These are phyloP conservation scores for Xylariales sp. DNA, from an alignment of 2,329 filamentous ascomycete species.

Conservation along the genomic window DNA sequence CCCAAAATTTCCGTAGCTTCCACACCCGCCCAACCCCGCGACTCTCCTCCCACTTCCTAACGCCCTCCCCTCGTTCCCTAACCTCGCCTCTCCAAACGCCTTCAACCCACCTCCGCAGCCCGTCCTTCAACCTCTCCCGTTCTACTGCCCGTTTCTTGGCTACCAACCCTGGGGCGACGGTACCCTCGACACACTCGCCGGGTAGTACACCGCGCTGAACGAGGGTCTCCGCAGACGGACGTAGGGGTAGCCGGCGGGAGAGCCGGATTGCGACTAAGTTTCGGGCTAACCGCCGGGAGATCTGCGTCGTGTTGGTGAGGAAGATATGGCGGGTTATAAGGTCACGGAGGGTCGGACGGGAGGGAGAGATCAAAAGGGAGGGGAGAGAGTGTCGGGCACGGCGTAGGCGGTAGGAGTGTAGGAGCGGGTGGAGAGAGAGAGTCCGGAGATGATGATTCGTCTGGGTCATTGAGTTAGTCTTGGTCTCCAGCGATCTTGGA, in stretches of 20 bases:
- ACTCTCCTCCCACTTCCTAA: slow-evolving; percentile 44
- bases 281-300: slow-evolving; percentile 59
- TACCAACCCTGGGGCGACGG: slow-evolving; percentile 57
- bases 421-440: slow-evolving; percentile 59
- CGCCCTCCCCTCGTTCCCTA: slow-evolving; percentile 41
- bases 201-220: slow-evolving; percentile 62
- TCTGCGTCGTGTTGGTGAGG: slow-evolving; percentile 59
- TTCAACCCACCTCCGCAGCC: slow-evolving; percentile 60
- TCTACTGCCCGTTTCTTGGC: slow-evolving; percentile 59
- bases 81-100: slow-evolving; percentile 52
- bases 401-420: slow-evolving; percentile 59
- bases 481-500: background rate
- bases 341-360: slow-evolving; percentile 55
- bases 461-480: slow-evolving; percentile 29
- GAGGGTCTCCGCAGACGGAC: slow-evolving; percentile 56
- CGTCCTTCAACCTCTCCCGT: slow-evolving; percentile 63
- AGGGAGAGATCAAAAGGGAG: slow-evolving; percentile 50
- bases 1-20: slow-evolving; percentile 62
- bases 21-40: slow-evolving; percentile 54
- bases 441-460: slow-evolving; percentile 57
- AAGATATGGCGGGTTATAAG: slow-evolving; percentile 63
- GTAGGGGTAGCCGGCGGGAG: slow-evolving; percentile 53
- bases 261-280: slow-evolving; percentile 63
- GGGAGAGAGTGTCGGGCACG: slow-evolving; percentile 50
- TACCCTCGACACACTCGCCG: slow-evolving; percentile 50